Evolutionary conservation across 2,329 filamentous ascomycete species (phyloP), one percentile per base, ranked within the genome.

Genomic region (Diplodia seriata): DNA sequence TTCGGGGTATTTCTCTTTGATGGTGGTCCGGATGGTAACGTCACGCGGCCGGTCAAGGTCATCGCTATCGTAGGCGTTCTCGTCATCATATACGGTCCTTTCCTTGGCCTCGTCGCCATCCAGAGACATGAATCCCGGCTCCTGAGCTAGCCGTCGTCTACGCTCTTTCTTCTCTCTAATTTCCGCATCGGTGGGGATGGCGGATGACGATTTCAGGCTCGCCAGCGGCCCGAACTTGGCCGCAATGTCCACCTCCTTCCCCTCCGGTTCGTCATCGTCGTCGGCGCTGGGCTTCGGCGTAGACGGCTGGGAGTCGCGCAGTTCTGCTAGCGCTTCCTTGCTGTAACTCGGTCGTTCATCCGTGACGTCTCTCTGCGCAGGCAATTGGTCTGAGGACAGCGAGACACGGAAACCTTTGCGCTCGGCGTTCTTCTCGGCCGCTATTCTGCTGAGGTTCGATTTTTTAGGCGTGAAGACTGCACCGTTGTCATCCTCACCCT

Each of bases 81-180:
- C 79, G 47, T 76, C 69, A 56, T 76, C 70, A 6, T 69, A 49
- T 67, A 71, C 71, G 68, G 73, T 72, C 73, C 66, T 71, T 23
- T 81, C 79, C 36, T 80, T 79, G 57, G 85, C 83, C n/a, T 85
- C 85, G n/a, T 84, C 84, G 40, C 85, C 87, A 67, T 87, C 84
- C 0, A 92, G 81, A 0, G 89, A 87, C 54, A 92, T 86, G 74
- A 88, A 91, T 14, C 56, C 66, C 66, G 73, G 81, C 73, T 93
- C 89, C 65, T 88, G 85, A 0, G 93, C 94, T 12, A 96, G 79
- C 1, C 94, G 89, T n/a, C 91, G 90, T 18, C 94, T 87, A 1
- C 95, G 88, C 69, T 93, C 91, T 79, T 97, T 98, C 82, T 94
- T 96, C 79, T 97, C 94, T 33, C 86, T 87, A 62, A 98, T 97